A percentile compares a stretch with the other conserved stretches of the same genome.
Evolutionary conservation across 2,329 filamentous ascomycete genomes (phyloP).

Genomic region (Colletotrichum tofieldiae): DNA sequence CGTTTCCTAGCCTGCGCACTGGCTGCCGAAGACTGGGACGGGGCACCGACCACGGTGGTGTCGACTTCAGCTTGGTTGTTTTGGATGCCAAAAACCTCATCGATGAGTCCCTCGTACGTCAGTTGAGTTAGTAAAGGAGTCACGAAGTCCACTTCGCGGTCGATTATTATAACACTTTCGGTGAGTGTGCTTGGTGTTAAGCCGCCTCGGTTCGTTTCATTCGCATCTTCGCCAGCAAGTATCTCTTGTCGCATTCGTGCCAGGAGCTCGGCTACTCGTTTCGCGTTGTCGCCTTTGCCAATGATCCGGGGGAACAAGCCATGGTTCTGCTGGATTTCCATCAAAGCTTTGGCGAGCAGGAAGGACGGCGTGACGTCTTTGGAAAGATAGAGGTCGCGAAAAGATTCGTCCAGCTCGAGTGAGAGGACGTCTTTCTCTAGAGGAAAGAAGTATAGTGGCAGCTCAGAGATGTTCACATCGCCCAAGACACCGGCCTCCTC

Average conservation of each 20-base stretch:
- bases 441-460: slow-evolving; percentile 91
- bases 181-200: slow-evolving; percentile 88
- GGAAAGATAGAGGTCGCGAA: slow-evolving; percentile 88
- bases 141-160: slow-evolving; percentile 94
- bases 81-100: slow-evolving; percentile 92
- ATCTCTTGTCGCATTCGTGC: slow-evolving; percentile 93
- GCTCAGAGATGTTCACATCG: slow-evolving; percentile 89
- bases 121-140: slow-evolving; percentile 94
- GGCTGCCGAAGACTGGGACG: slow-evolving; percentile 72
- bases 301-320: slow-evolving; percentile 95
- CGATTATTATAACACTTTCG: slow-evolving; percentile 94
- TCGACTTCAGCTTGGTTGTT: slow-evolving; percentile 96
- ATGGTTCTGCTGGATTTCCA: slow-evolving; percentile 92
- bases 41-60: slow-evolving; percentile 87
- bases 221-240: slow-evolving; percentile 82
- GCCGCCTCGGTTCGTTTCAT: slow-evolving; percentile 71
- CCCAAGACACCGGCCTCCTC: slow-evolving; percentile 95
- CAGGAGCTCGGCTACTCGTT: slow-evolving; percentile 88
- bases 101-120: slow-evolving; percentile 96
- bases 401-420: slow-evolving; percentile 89
- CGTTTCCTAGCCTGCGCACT: slow-evolving; percentile 78
- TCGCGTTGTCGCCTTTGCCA: slow-evolving; percentile 95
- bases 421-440: slow-evolving; percentile 93
- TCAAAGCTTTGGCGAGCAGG: slow-evolving; percentile 89
- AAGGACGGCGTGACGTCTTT: slow-evolving; percentile 95